Evolutionary conservation across 169 alveolate genomes (phyloP).

Genomic region (Eimeria nieschulzi): DNA sequence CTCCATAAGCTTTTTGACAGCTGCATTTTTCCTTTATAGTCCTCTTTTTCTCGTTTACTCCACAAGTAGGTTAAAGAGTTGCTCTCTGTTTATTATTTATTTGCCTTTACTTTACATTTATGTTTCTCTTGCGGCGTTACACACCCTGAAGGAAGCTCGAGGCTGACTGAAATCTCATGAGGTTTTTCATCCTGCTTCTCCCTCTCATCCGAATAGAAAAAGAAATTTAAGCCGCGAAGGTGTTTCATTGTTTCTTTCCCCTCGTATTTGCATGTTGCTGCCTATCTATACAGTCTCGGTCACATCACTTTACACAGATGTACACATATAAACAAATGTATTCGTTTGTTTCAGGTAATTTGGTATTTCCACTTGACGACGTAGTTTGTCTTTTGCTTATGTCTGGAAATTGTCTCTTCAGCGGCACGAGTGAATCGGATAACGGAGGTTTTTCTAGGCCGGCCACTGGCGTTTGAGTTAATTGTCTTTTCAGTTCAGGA

Average conservation of each 20-base stretch:
- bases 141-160: too few species aligned
- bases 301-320: background rate
- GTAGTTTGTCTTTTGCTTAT: background rate
- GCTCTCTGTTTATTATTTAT: too few species aligned
- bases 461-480: background rate
- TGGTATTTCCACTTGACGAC: too few species aligned
- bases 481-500: background rate
- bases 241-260: background rate
- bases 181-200: too few species aligned
- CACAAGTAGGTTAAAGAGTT: too few species aligned
- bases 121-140: too few species aligned
- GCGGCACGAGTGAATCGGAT: background rate
- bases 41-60: slow-evolving; percentile 12
- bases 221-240: too few species aligned
- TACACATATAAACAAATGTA: background rate
- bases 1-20: background rate
- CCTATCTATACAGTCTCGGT: background rate
- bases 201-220: too few species aligned
- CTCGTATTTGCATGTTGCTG: background rate
- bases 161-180: too few species aligned
- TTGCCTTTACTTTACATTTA: too few species aligned
- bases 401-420: background rate
- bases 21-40: slow-evolving; percentile 2
- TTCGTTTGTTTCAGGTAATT: too few species aligned
- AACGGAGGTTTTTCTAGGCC: background rate